Percentiles rank a stretch among this genome's conserved stretches.
phyloP scores from a whole-genome alignment of 805 yeast species.

The Myxozyma kluyveri region DNA sequence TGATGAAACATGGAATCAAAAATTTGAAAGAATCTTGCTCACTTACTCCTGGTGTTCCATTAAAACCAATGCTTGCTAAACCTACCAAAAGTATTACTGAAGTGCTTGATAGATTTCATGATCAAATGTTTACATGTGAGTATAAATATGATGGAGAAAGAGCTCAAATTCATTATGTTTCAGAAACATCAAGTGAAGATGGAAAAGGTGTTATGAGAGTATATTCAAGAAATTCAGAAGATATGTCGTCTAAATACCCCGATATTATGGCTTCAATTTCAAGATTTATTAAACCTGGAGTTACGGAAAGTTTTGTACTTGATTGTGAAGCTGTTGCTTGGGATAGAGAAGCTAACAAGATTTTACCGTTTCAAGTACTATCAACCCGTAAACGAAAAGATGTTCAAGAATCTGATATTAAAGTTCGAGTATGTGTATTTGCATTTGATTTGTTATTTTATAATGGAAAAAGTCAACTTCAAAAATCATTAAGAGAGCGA shows the following conservation, averaged over 20 bases:
- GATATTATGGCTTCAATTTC: conserved; percentile 72
- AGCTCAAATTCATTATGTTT: conserved; percentile 82
- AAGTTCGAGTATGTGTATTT: conserved; percentile 86
- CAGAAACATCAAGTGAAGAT: conserved; percentile 45
- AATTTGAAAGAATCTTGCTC: conserved; percentile 65
- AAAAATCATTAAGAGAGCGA: conserved; percentile 66
- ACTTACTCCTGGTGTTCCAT: conserved; percentile 86
- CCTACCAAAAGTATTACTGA: conserved; percentile 95
- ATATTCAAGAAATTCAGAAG: conserved; percentile 92
- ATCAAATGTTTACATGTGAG: conserved; percentile 83
- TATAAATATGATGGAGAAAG: conserved; percentile 98
- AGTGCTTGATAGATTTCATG: conserved; percentile 72
- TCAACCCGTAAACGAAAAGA: conserved; percentile 93
- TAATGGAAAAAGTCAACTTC: conserved; percentile 59
- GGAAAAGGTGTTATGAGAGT: conserved; percentile 46
- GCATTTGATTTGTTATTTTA: conserved; percentile 82
- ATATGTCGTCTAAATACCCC: conserved; percentile 94
- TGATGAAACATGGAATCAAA: conserved; percentile 64
- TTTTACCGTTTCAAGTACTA: conserved; percentile 87
- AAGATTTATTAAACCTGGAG: conserved; percentile 48
- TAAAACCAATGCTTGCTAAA: conserved; percentile 97
- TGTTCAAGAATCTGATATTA: conserved; percentile 81
- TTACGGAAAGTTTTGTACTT: conserved; percentile 61
- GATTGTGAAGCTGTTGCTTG: conserved; percentile 99
- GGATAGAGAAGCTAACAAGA: conserved; percentile 74